phyloP scores from a whole-genome alignment of 139 green algal genomes.

The Chlorella sp. region DNA sequence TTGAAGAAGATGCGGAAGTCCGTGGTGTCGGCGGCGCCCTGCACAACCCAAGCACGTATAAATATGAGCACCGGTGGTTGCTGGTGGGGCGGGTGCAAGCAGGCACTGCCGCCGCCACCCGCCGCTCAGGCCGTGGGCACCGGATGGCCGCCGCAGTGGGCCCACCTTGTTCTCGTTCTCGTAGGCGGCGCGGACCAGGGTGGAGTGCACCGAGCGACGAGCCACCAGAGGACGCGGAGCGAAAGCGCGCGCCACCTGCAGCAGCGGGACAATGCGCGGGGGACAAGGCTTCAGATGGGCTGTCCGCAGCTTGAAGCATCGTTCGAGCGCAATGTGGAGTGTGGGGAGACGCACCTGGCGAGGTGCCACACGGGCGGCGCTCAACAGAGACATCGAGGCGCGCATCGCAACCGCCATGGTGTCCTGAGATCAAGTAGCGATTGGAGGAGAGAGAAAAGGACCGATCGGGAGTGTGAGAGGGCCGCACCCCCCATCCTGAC shows the following conservation, averaged over 20 bases:
- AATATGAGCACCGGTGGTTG: neutral
- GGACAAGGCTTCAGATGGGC: neutral
- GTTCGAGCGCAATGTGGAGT: neutral
- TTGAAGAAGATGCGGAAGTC: constrained; percentile 93
- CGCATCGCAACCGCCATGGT: constrained; percentile 3
- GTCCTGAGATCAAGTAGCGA: neutral
- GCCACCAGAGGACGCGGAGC: neutral
- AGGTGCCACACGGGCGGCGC: neutral
- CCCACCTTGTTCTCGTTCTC: constrained; percentile 34
- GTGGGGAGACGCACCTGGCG: neutral
- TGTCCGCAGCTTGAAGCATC: neutral
- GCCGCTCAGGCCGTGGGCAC: neutral
- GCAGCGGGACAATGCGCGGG: neutral
- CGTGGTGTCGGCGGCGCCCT: constrained; percentile 76
- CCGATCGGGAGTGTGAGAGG: neutral
- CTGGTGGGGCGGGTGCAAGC: neutral
- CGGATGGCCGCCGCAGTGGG: neutral
- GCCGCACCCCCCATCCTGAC: too few relatives aligned
- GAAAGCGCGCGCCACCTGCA: neutral
- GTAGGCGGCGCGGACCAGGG: constrained; percentile 35
- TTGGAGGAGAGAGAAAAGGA: neutral
- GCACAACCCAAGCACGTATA: neutral
- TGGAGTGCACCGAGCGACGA: neutral
- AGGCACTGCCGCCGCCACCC: neutral
- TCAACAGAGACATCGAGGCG: neutral